Percentiles rank a stretch among this genome's conserved stretches.
Evolutionary conservation across 2,329 filamentous ascomycete species (phyloP).

Genomic region (Tolypocladium ovalisporum): DNA sequence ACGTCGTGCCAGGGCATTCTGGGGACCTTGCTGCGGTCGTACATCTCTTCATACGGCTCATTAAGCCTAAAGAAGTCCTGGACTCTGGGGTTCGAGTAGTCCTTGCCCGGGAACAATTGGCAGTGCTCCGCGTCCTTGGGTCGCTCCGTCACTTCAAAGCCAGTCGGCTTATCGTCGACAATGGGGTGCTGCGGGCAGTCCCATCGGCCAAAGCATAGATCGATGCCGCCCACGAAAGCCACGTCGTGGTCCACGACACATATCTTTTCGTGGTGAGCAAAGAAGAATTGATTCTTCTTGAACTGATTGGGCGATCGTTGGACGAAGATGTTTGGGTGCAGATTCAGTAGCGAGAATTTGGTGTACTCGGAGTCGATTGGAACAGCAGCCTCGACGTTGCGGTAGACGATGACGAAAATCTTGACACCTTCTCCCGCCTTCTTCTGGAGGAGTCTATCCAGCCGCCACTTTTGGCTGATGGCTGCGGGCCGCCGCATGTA

Average conservation of each 20-base stretch:
- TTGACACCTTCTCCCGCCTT: conserved; percentile 95
- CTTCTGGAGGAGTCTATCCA: conserved; percentile 83
- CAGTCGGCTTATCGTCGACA: conserved; percentile 87
- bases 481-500: conserved; percentile 90
- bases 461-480: conserved; percentile 95
- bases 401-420: conserved; percentile 94
- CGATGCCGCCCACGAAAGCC: conserved; percentile 89
- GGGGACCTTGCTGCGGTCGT: conserved; percentile 77
- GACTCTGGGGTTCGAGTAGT: conserved; percentile 93
- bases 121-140: conserved; percentile 89
- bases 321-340: conserved; percentile 93
- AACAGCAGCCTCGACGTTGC: conserved; percentile 93
- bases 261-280: conserved; percentile 98
- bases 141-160: conserved; percentile 66
- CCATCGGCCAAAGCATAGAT: conserved; percentile 95
- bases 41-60: conserved; percentile 98
- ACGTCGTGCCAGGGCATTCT: conserved; percentile 99
- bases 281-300: conserved; percentile 98
- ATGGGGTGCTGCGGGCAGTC: conserved; percentile 89
- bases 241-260: conserved; percentile 93
- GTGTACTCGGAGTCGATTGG: conserved; percentile 98
- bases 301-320: conserved; percentile 95
- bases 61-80: conserved; percentile 90
- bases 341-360: conserved; percentile 87
- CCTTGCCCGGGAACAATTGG: conserved; percentile 93